Base-by-base conservation (phyloP, 2,329 filamentous ascomycete genomes). In the Diaporthe ilicicola region DNA sequence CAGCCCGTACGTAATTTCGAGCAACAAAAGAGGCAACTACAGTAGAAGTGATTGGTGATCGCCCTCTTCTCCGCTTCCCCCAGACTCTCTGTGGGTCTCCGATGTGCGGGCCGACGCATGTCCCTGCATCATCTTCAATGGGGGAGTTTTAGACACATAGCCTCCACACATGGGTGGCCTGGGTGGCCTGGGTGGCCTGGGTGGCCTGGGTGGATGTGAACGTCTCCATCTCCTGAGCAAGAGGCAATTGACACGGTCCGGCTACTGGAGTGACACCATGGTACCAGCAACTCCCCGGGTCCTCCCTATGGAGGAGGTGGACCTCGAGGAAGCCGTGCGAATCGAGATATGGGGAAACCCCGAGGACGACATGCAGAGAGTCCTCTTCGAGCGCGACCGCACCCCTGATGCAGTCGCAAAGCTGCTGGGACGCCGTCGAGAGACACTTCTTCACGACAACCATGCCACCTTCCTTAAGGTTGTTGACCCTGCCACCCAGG, bases 321-420 rank as follows among this genome's bases (percentile, higher is more conserved):
- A 62, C 56, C 42, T 62, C 15, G 42, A 62, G 27, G 39, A 62
- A 32, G 56, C 56, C 19, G 56, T 24, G 24, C 42, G 56, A 9
- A 48, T 62, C 24, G 56, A 62, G 22, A 48, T 62, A 27, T 62
- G 42, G 42, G 56, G 56, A 4, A 62, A 62, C 27, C 56, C 56
- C 22, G 39, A 32, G 24, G 42, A 62, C 27, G 56, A 62, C 24
- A 62, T 48, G 56, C 56, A 62, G 24, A 62, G 44, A 15, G n/a
- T 62, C 9, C 27, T 62, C 56, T 6, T 62, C 24, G 56, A 48
- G 42, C 56, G 56, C 56, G 42, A 62, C 6, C 56, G 56, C 22
- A 62, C 56, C 13, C 56, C 56, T 19, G 24, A 42, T 24, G 56
- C 39, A 12, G 32, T 34, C 42, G 39, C 42, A 12, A 62, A 22